Evolutionary conservation across 108 stramenopile species (phyloP).

Genomic region (Cyclotella kingstonii): DNA sequence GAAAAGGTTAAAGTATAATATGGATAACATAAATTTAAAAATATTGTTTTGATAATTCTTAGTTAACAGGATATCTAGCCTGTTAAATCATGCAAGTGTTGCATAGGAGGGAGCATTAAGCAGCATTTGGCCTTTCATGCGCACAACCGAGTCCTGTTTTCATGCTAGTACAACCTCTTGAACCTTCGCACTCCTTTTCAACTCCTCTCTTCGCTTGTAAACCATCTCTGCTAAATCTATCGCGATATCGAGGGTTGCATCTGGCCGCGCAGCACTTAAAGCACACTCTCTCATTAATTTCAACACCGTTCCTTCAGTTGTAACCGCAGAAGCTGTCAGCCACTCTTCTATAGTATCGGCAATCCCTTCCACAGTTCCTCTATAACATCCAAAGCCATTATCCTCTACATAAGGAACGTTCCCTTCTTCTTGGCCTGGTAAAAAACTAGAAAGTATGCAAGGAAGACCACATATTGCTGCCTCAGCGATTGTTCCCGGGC

Average conservation of each 20-base stretch:
- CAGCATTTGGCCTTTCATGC: too few species aligned
- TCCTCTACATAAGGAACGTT: conserved; percentile 90
- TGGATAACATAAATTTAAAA: too few species aligned
- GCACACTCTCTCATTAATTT: conserved; percentile 67
- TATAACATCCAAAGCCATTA: conserved; percentile 89
- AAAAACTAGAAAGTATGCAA: conserved; percentile 85
- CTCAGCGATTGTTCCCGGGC: conserved; percentile 97
- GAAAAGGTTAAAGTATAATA: not conserved
- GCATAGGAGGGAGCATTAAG: too few species aligned
- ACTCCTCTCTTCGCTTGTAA: conserved; percentile 34
- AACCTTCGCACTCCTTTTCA: conserved; percentile 8
- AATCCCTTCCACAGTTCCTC: conserved; percentile 68
- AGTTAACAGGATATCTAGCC: too few species aligned
- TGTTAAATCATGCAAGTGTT: too few species aligned
- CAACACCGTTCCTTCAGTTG: conserved; percentile 33
- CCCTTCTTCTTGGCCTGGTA: conserved; percentile 96
- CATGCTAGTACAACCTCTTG: conserved; percentile 1
- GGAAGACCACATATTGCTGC: conserved; percentile 93
- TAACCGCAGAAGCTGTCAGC: conserved; percentile 54
- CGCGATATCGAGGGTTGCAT: conserved; percentile 86
- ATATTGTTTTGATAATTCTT: too few species aligned
- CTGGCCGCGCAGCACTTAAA: conserved; percentile 72
- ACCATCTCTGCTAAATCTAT: conserved; percentile 78
- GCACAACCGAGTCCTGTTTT: too few species aligned
- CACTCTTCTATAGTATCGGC: conserved; percentile 81